Evolutionary conservation across 2,329 filamentous ascomycete genomes (phyloP).

Genomic region (Lachnellula occidentalis): DNA sequence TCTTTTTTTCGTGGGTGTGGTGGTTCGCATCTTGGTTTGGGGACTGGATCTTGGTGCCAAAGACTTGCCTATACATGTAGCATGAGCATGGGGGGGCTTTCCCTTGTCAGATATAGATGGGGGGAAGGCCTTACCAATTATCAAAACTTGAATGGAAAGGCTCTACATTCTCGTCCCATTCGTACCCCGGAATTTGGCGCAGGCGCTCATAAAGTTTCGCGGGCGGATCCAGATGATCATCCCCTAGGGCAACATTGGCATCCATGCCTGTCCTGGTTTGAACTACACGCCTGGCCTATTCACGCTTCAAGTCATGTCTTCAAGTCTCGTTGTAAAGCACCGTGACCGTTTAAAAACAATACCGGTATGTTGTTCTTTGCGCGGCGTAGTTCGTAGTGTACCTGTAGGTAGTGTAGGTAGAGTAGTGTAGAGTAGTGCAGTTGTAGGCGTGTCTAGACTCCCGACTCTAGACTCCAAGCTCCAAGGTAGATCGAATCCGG

Average conservation of each 20-base stretch:
- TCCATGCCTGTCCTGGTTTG: conserved; percentile 19
- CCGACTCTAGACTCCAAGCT: no score
- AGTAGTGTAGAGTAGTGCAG: no score
- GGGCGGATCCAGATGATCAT: conserved; percentile 50
- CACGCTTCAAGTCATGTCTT: no score
- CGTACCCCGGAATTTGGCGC: conserved; percentile 66
- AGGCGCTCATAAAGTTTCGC: conserved; percentile 67
- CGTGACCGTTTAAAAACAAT: no score
- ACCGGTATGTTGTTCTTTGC: no score
- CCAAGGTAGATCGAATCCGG: no score
- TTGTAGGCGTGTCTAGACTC: no score
- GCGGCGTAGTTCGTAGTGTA: no score
- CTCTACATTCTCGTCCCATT: conserved; percentile 62
- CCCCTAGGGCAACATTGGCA: conserved; percentile 17
- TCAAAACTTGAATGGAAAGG: conserved; percentile 71
- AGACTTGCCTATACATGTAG: conserved; percentile 51
- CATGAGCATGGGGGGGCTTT: not conserved
- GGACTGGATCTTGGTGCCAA: conserved; percentile 44
- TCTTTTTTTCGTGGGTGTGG: conserved; percentile 37
- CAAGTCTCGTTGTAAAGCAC: no score
- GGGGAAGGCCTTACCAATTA: conserved; percentile 59
- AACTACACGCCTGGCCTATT: no score
- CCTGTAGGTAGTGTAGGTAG: no score
- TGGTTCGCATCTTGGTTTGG: not conserved
- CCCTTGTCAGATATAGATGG: not conserved